Evolutionary conservation across 345 rosid genomes (phyloP).

Genomic region (Eucalyptus paniculata): DNA sequence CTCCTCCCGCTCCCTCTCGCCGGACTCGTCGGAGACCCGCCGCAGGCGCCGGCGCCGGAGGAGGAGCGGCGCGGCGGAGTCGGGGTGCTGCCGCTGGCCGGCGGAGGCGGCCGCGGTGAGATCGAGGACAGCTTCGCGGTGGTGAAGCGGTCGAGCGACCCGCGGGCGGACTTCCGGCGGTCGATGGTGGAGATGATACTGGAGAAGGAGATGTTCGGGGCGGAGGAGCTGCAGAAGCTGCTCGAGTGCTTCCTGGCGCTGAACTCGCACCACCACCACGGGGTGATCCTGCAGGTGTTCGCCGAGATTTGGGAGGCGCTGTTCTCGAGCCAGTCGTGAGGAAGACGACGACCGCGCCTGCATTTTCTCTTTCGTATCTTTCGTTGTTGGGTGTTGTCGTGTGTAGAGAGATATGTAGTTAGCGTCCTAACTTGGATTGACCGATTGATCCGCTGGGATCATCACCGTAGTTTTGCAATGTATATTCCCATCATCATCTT

Average conservation of each 20-base stretch:
- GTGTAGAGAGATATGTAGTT: neutral
- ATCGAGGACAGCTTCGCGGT: conserved; percentile 71
- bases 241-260: conserved; percentile 61
- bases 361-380: neutral
- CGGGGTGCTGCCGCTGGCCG: conserved; percentile 5
- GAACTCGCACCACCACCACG: conserved; percentile 59
- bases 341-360: neutral
- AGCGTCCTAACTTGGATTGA: neutral
- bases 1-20: conserved; percentile 40
- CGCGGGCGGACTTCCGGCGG: conserved; percentile 54
- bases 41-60: neutral
- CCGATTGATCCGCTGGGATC: neutral
- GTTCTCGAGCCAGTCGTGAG: conserved; percentile 25
- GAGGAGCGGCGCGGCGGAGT: neutral
- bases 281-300: conserved; percentile 50
- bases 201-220: conserved; percentile 56
- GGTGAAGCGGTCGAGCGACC: conserved; percentile 68
- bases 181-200: conserved; percentile 88
- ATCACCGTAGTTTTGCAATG: neutral
- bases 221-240: conserved; percentile 47
- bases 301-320: conserved; percentile 53
- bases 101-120: conserved; percentile 2
- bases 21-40: conserved; percentile 35
- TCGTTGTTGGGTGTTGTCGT: neutral
- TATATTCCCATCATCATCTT: neutral